phyloP scores from a whole-genome alignment of 1,284 basidiomycete species.

The Irpex sp. region DNA sequence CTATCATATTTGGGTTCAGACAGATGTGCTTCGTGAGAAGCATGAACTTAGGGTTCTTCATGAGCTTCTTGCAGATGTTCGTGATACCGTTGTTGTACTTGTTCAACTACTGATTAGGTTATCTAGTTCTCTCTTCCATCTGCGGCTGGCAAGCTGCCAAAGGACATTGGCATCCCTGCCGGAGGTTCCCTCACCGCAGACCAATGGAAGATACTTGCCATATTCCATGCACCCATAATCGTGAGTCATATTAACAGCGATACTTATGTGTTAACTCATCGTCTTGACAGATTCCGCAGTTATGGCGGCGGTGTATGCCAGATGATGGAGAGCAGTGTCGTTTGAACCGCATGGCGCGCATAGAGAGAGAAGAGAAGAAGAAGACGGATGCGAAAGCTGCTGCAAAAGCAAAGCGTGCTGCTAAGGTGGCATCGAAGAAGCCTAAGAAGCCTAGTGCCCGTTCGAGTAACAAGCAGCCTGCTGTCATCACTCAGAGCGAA shows the following conservation, averaged over 20 bases:
- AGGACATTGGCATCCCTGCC: constrained; percentile 37
- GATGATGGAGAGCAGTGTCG: constrained; percentile 1
- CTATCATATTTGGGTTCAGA: constrained; percentile 40
- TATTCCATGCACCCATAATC: constrained; percentile 32
- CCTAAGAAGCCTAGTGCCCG: not conserved
- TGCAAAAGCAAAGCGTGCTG: constrained; percentile 1
- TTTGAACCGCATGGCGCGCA: constrained; percentile 3
- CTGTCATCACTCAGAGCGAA: not conserved
- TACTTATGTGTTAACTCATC: not conserved
- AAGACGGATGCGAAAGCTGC: not conserved
- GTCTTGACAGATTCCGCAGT: constrained; percentile 26
- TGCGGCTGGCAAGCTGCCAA: constrained; percentile 34
- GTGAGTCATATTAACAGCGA: constrained; percentile 23
- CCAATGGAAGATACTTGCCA: constrained; percentile 37
- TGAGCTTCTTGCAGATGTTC: constrained; percentile 28
- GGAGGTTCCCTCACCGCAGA: constrained; percentile 44
- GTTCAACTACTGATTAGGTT: not conserved
- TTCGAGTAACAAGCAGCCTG: too few relatives aligned
- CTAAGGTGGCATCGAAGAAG: not conserved
- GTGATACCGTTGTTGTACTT: not conserved
- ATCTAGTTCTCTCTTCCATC: constrained; percentile 28
- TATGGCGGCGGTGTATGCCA: constrained; percentile 24
- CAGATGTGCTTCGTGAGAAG: constrained; percentile 30
- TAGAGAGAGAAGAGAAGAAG: constrained; percentile 1
- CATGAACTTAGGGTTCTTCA: constrained; percentile 34